phyloP scores from a whole-genome alignment of 2,329 filamentous ascomycete genomes.

The Sporothrix globosa region DNA sequence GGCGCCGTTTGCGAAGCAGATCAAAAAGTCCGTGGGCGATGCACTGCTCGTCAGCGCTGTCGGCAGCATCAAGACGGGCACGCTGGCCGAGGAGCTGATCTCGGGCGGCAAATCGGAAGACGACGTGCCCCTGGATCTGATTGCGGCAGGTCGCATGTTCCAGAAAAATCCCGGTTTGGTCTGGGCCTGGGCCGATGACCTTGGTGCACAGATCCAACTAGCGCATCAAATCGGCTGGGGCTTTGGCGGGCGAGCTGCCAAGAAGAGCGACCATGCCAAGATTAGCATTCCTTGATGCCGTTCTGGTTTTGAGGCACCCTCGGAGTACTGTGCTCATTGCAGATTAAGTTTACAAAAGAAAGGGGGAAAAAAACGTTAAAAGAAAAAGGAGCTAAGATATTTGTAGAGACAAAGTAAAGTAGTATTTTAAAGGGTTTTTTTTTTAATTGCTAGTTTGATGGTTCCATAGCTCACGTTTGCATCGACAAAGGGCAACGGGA shows the following conservation, averaged over 20 bases:
- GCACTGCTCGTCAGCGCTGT: neutral
- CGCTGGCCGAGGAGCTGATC: neutral
- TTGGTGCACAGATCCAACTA: neutral
- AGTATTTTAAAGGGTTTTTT: no score
- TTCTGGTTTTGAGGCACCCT: no score
- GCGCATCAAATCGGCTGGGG: conserved; percentile 5
- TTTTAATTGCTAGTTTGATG: no score
- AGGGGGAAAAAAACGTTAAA: no score
- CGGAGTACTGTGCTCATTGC: no score
- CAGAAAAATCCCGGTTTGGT: neutral
- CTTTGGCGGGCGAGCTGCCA: neutral
- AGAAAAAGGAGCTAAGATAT: no score
- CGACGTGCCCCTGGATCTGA: neutral
- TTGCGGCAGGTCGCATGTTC: neutral
- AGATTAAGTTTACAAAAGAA: no score
- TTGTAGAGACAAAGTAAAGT: no score
- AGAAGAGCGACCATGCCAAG: neutral
- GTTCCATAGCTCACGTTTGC: no score
- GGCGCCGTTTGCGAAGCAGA: conserved; percentile 47
- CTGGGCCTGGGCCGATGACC: neutral
- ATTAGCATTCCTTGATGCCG: neutral
- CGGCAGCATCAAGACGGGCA: conserved; percentile 5
- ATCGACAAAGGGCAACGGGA: no score
- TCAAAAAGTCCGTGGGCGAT: neutral
- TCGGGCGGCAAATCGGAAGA: neutral